These are phyloP conservation scores for Populus hybrid DNA, from an alignment of 441 rosid species.

Conservation along the genomic window DNA sequence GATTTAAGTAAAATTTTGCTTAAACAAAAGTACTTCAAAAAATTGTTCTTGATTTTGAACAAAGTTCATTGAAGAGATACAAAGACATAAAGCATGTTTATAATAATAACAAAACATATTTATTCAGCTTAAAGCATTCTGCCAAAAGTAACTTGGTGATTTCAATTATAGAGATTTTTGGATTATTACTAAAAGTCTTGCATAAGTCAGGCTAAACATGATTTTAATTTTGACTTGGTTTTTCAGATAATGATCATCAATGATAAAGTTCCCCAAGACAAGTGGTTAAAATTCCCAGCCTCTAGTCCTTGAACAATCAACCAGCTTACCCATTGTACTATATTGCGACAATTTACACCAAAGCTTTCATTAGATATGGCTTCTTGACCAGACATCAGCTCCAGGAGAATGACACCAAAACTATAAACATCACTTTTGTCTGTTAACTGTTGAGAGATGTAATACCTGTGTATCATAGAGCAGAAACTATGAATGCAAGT, in stretches of 20 bases:
- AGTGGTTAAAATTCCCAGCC: background rate
- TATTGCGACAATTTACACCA: conserved; percentile 85
- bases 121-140: no score
- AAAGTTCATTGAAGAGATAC: no score
- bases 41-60: no score
- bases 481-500: conserved; percentile 3
- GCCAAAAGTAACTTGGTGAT: no score
- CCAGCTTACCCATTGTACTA: conserved; percentile 90
- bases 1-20: no score
- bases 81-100: no score
- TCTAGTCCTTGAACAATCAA: background rate
- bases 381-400: conserved; percentile 93
- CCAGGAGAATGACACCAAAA: conserved; percentile 96
- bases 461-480: conserved; percentile 57
- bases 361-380: conserved; percentile 92
- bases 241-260: background rate
- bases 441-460: conserved; percentile 88
- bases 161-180: no score
- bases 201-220: no score
- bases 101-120: no score
- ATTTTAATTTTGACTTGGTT: no score
- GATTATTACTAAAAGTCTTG: no score
- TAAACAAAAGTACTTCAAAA: no score
- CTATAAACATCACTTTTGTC: conserved; percentile 93
- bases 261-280: background rate